phyloP scores from a whole-genome alignment of 2,329 filamentous ascomycete species.

The Pleomassaria siparia region DNA sequence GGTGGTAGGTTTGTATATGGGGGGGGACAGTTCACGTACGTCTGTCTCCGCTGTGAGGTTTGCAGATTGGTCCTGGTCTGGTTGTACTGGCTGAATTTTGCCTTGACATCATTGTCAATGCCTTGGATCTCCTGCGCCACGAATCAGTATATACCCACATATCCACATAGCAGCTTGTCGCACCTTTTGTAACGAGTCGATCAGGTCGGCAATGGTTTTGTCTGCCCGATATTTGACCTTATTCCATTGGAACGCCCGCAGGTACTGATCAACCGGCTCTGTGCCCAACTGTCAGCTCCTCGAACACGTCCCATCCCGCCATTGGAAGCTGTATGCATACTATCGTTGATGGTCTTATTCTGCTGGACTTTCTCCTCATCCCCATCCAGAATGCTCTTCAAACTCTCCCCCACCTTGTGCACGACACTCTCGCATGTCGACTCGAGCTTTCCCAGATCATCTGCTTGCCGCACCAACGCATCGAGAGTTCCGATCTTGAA shows the following conservation, averaged over 20 bases:
- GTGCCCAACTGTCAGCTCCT: constrained; percentile 15
- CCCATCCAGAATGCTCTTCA: constrained; percentile 79
- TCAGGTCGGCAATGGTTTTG: constrained; percentile 82
- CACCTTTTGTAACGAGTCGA: constrained; percentile 87
- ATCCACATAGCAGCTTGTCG: not conserved
- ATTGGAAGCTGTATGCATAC: constrained; percentile 54
- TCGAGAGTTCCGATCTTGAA: constrained; percentile 99
- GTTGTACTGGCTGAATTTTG: constrained; percentile 94
- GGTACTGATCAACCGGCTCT: constrained; percentile 96
- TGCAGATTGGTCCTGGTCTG: constrained; percentile 82
- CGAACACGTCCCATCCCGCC: not conserved
- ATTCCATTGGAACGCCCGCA: constrained; percentile 91
- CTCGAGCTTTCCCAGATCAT: constrained; percentile 90
- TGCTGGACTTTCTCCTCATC: constrained; percentile 79
- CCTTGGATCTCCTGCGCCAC: constrained; percentile 74
- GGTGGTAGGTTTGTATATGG: not conserved
- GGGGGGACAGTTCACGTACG: constrained; percentile 54
- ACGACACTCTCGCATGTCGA: constrained; percentile 77
- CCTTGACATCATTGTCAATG: constrained; percentile 94
- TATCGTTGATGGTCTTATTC: constrained; percentile 93
- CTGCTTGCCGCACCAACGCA: constrained; percentile 91
- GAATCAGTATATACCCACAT: constrained; percentile 1
- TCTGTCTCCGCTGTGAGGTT: constrained; percentile 81
- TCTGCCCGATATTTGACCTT: constrained; percentile 96
- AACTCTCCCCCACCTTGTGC: constrained; percentile 81